Conservation (phyloP, 2,329 filamentous ascomycete genomes). For the Trematosphaeria pertusa region DNA sequence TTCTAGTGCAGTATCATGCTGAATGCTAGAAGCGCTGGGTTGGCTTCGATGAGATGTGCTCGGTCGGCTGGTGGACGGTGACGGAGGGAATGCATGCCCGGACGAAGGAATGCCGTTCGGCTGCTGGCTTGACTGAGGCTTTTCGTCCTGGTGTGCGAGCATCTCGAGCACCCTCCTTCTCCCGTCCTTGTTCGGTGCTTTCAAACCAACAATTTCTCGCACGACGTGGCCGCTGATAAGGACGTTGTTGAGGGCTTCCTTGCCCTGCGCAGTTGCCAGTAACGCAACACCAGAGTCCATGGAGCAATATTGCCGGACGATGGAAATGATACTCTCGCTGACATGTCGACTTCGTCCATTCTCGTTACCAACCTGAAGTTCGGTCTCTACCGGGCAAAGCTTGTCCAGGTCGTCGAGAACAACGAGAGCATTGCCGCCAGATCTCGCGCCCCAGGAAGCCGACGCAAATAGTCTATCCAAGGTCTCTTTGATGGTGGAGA, state of each 20-base stretch:
- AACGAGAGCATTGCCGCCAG: slow-evolving; percentile 83
- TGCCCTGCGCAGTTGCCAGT: slow-evolving; percentile 88
- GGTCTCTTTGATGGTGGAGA: slow-evolving; percentile 90
- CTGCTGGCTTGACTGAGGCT: slow-evolving; percentile 27
- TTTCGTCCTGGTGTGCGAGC: slow-evolving; percentile 62
- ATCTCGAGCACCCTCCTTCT: slow-evolving; percentile 83
- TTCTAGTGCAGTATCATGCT: slow-evolving; percentile 44
- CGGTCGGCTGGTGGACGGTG: slow-evolving; percentile 59
- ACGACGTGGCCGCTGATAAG: slow-evolving; percentile 92
- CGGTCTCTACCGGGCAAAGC: slow-evolving; percentile 90
- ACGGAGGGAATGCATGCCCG: slow-evolving; percentile 42
- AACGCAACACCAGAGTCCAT: slow-evolving; percentile 82
- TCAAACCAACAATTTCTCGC: slow-evolving; percentile 86
- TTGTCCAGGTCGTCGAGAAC: slow-evolving; percentile 93
- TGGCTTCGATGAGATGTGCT: slow-evolving; percentile 52
- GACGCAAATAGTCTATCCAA: slow-evolving; percentile 83
- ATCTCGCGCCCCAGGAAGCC: slow-evolving; percentile 87
- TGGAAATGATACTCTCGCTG: slow-evolving; percentile 84
- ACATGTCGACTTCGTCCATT: slow-evolving; percentile 92
- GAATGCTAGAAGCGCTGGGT: slow-evolving; percentile 46
- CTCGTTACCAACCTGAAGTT: slow-evolving; percentile 90
- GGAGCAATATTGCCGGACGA: slow-evolving; percentile 84
- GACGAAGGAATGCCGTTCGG: slow-evolving; percentile 24
- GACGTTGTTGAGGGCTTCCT: slow-evolving; percentile 89
- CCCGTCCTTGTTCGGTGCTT: slow-evolving; percentile 91